Percentiles rank a stretch among this genome's conserved stretches.
Conservation (phyloP, 306 rosid genomes). For the Sechiopsis laciniata region DNA sequence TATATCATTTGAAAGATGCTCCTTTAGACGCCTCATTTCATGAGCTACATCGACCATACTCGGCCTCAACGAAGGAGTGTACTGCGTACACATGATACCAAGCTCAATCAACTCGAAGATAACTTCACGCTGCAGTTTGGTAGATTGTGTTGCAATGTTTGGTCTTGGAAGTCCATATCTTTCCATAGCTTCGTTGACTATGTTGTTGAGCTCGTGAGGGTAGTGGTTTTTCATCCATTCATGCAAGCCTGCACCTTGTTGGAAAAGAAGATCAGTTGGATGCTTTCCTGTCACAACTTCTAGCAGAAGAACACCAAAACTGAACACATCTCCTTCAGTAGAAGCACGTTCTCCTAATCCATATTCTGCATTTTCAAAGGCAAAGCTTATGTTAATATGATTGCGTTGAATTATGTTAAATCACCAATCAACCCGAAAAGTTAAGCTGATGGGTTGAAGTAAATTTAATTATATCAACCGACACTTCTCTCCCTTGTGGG, state of each 20-base stretch:
- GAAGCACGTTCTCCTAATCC: conserved; percentile 81
- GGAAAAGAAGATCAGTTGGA: conserved; percentile 56
- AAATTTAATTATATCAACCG: too few species aligned
- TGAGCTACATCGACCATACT: conserved; percentile 67
- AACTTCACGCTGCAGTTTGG: conserved; percentile 36
- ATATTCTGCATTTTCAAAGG: conserved; percentile 43
- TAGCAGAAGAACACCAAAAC: conserved; percentile 69
- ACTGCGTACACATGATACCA: conserved; percentile 80
- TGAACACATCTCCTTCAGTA: conserved; percentile 71
- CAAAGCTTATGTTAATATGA: not conserved
- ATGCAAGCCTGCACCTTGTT: conserved; percentile 72
- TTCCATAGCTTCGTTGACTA: conserved; percentile 50
- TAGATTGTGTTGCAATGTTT: conserved; percentile 21
- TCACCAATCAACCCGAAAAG: too few species aligned
- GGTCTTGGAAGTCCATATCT: conserved; percentile 32
- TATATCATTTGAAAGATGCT: conserved; percentile 42
- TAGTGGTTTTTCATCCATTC: conserved; percentile 73
- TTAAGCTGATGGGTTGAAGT: too few species aligned
- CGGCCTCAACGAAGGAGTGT: conserved; percentile 67
- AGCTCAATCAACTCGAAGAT: conserved; percentile 62
- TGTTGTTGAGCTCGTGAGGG: conserved; percentile 42
- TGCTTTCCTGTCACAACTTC: conserved; percentile 69
- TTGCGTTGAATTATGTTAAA: too few species aligned
- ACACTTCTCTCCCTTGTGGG: too few species aligned
- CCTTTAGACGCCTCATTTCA: conserved; percentile 66